Base-by-base conservation (phyloP, 495 filamentous ascomycete genomes). In the Hypoxylon trugodes region DNA sequence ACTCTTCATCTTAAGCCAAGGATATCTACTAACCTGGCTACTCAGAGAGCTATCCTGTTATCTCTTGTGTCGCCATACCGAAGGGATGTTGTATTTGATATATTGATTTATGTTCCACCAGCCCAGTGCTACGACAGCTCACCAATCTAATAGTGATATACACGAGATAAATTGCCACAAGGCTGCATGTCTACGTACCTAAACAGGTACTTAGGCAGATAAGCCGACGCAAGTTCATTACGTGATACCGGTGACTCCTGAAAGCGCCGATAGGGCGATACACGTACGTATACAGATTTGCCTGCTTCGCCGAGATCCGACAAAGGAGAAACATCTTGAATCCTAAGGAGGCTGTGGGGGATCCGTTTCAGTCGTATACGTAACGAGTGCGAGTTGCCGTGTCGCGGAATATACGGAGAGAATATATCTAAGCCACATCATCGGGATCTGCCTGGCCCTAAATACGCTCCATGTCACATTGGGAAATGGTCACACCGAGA, bases 391-490 rank as follows among this genome's bases (percentile, higher is more conserved):
- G 26, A 49, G n/a, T n/a, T n/a, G n/a, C n/a, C n/a, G n/a, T 18
- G 43, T 30, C 35, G 16, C 49, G n/a, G 43, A 38, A 8, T 36
- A 42, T 49, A 24, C 37, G 33, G 30, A 16, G 43, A n/a, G 12
- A 47, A 19, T 19, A 3, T 26, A n/a, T 50, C 35, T 46, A 37
- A 51, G 35, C 26, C 25, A 35, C 50, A 33, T 52, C 56, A 55
- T 57, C 38, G 33, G 24, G 26, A 16, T 32, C 33, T 57, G 46
- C 47, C 48, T 59, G 21, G n/a, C n/a, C n/a, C n/a, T n/a, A n/a
- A n/a, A n/a, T n/a, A n/a, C n/a, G n/a, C n/a, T n/a, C n/a, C n/a
- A n/a, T n/a, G n/a, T n/a, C n/a, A n/a, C n/a, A n/a, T n/a, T n/a
- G n/a, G n/a, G n/a, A n/a, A n/a, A n/a, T n/a, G n/a, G n/a, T n/a